phyloP scores from a whole-genome alignment of 345 rosid genomes.

The Citrus sp. region DNA sequence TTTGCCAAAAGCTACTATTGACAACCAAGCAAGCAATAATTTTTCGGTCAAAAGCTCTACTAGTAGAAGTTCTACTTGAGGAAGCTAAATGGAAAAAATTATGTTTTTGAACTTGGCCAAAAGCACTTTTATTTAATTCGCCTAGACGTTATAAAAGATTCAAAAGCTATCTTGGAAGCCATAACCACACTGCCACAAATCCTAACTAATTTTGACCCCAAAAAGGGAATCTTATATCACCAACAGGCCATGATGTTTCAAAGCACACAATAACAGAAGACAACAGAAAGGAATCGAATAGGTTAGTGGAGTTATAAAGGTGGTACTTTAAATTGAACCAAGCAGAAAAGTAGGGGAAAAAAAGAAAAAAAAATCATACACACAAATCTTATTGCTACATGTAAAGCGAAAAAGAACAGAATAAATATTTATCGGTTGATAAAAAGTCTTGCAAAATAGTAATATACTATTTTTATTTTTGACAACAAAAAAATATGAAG shows the following conservation, averaged over 20 bases:
- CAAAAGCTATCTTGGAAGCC: not conserved
- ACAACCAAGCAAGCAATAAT: too few relatives aligned
- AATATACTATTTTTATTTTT: not conserved
- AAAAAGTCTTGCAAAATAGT: not conserved
- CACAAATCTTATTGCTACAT: not conserved
- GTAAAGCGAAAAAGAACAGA: not conserved
- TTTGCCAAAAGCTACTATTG: not conserved
- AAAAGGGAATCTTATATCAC: not conserved
- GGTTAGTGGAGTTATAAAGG: constrained; percentile 12
- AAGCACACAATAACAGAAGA: not conserved
- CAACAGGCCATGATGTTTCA: not conserved
- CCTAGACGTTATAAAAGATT: not conserved
- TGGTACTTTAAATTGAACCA: constrained; percentile 10
- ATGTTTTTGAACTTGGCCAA: not conserved
- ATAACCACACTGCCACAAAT: not conserved
- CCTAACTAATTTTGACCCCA: not conserved
- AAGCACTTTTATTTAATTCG: not conserved
- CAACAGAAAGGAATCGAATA: constrained; percentile 16
- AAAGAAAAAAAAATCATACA: not conserved
- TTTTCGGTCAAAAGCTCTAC: not conserved
- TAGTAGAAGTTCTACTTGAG: not conserved
- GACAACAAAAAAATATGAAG: not conserved
- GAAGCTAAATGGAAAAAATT: not conserved
- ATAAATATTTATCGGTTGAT: not conserved
- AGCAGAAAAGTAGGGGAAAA: not conserved